A percentile compares a stretch with the other conserved stretches of the same genome.
phyloP scores from a whole-genome alignment of 164 flowering plant genomes.

The Paratinospora sagittata region DNA sequence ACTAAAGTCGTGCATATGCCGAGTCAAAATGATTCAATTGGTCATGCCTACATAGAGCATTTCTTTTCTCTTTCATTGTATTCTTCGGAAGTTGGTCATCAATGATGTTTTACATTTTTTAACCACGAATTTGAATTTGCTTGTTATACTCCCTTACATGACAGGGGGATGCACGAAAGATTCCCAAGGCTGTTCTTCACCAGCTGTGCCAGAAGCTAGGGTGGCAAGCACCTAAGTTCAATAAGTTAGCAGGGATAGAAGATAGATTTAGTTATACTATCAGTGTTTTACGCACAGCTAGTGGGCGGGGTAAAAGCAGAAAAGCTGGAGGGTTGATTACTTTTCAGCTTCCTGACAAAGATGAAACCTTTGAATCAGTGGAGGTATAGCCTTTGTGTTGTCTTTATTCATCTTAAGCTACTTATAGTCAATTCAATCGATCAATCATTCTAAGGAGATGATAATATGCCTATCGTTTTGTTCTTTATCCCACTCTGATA shows the following conservation, averaged over 20 bases:
- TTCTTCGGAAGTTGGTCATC: background rate
- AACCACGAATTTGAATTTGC: background rate
- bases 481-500: background rate
- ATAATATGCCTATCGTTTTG: background rate
- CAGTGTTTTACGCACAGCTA: conserved; percentile 71
- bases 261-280: conserved; percentile 46
- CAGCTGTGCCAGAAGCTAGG: conserved; percentile 80
- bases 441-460: background rate
- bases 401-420: background rate
- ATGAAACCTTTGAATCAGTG: conserved; percentile 45
- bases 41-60: background rate
- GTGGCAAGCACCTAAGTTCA: conserved; percentile 92
- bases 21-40: background rate
- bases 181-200: conserved; percentile 88
- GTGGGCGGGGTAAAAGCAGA: conserved; percentile 91
- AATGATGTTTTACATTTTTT: too few relatives aligned
- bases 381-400: conserved; percentile 43
- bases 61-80: background rate
- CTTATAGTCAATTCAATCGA: background rate
- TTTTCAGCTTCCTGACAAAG: conserved; percentile 64
- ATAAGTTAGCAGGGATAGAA: conserved; percentile 40
- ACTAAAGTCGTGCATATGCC: background rate
- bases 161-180: conserved; percentile 77
- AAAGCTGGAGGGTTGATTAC: conserved; percentile 80
- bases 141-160: conserved; percentile 15